Percentiles rank a stretch among this genome's conserved stretches.
phyloP scores from a whole-genome alignment of 352 stramenopile genomes.

The Pythium aristosporum region DNA sequence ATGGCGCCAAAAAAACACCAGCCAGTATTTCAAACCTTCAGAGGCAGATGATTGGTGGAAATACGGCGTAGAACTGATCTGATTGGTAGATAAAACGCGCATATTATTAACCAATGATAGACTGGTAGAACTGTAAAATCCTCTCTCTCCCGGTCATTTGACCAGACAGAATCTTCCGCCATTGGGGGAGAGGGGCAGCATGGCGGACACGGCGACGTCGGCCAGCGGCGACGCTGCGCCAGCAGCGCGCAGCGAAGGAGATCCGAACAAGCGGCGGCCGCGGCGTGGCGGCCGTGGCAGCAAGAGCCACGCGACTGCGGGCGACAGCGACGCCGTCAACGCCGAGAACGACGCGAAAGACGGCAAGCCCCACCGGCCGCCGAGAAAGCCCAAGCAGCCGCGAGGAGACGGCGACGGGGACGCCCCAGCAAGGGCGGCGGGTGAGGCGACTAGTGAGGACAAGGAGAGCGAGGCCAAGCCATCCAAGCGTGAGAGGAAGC shows the following conservation, averaged over 20 bases:
- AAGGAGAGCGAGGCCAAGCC: not conserved
- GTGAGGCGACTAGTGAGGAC: not conserved
- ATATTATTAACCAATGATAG: not conserved
- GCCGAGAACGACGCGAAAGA: constrained; percentile 7
- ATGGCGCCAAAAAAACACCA: not conserved
- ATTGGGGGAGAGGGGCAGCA: not conserved
- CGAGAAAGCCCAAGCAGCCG: not conserved
- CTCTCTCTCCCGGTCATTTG: too few relatives aligned
- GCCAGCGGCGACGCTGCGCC: not conserved
- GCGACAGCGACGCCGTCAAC: not conserved
- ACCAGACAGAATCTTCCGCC: constrained; percentile 7
- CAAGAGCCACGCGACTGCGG: constrained; percentile 5
- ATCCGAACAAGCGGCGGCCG: not conserved
- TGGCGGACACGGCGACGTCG: constrained; percentile 13
- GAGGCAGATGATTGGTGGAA: not conserved
- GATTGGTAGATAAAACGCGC: not conserved
- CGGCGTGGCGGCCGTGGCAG: not conserved
- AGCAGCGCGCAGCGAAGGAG: not conserved
- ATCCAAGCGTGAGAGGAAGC: not conserved
- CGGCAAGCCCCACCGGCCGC: not conserved
- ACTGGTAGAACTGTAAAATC: not conserved
- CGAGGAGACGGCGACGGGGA: not conserved
- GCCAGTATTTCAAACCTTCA: not conserved
- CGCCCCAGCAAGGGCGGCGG: not conserved
- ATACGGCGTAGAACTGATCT: not conserved